phyloP scores from a whole-genome alignment of 2,329 filamentous ascomycete genomes.

The Dendryphion nanum region DNA sequence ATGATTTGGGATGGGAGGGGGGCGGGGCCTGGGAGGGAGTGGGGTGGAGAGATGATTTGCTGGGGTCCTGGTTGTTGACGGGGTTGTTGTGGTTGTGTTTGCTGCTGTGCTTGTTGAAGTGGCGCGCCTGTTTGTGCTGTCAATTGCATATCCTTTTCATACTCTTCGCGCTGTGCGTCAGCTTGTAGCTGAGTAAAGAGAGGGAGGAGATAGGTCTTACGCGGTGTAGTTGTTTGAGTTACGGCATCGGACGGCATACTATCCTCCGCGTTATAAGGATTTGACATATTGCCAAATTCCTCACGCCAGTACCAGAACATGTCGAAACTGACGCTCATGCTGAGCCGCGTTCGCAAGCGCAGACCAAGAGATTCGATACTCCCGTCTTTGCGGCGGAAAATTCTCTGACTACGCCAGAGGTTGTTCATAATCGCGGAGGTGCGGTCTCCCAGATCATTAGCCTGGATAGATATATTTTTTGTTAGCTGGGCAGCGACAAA shows the following conservation, averaged over 20 bases:
- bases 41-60: conserved; percentile 1
- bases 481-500: conserved; percentile 30
- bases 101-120: conserved; percentile 1
- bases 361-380: conserved; percentile 31
- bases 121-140: too few relatives aligned
- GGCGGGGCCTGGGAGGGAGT: neutral
- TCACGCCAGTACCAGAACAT: conserved; percentile 43
- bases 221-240: conserved; percentile 25
- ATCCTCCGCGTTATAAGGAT: conserved; percentile 37
- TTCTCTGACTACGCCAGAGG: conserved; percentile 33
- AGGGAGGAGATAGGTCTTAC: conserved; percentile 21
- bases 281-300: conserved; percentile 37
- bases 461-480: conserved; percentile 33
- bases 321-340: conserved; percentile 39
- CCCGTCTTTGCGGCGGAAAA: conserved; percentile 33
- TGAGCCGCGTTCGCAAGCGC: conserved; percentile 31
- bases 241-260: conserved; percentile 16
- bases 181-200: too few relatives aligned
- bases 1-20: neutral
- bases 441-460: conserved; percentile 29
- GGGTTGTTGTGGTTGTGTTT: neutral
- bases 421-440: conserved; percentile 33
- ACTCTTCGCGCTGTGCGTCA: too few relatives aligned
- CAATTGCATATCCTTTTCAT: too few relatives aligned
- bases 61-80: conserved; percentile 1